A percentile compares a stretch with the other conserved stretches of the same genome.
phyloP scores from a whole-genome alignment of 192 early-diverging fungal genomes.

The Chytriomyces sp. region DNA sequence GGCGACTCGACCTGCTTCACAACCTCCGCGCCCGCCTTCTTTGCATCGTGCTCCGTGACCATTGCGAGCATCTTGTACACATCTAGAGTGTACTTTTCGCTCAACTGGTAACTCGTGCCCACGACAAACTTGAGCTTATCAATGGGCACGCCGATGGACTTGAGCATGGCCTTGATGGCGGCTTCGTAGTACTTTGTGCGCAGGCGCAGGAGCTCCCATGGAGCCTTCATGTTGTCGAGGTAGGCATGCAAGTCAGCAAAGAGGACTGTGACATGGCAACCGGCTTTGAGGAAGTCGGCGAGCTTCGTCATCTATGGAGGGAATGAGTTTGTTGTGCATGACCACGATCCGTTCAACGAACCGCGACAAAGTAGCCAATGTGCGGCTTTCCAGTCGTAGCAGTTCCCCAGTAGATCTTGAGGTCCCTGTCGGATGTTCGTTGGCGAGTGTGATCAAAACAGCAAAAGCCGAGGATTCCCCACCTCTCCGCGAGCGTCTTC shows the following conservation, averaged over 20 bases:
- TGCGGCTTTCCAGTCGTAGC: slow-evolving; percentile 96
- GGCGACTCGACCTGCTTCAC: slow-evolving; percentile 94
- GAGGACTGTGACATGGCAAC: slow-evolving; percentile 85
- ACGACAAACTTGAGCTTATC: slow-evolving; percentile 90
- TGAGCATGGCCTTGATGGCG: slow-evolving; percentile 84
- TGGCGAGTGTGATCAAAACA: too few relatives aligned
- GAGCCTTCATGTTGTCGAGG: slow-evolving; percentile 98
- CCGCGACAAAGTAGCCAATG: slow-evolving; percentile 94
- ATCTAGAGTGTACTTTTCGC: slow-evolving; percentile 88
- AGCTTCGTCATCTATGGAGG: slow-evolving; percentile 80
- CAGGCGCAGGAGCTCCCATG: slow-evolving; percentile 82
- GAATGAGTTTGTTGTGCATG: not conserved
- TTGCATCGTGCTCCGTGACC: slow-evolving; percentile 93
- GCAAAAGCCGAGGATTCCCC: slow-evolving; percentile 40
- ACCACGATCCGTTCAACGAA: not conserved
- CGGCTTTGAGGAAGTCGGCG: slow-evolving; percentile 93
- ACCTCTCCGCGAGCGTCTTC: slow-evolving; percentile 78
- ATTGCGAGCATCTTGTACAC: slow-evolving; percentile 82
- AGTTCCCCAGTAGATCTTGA: slow-evolving; percentile 97
- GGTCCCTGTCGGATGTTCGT: slow-evolving; percentile 47
- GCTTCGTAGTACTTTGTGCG: slow-evolving; percentile 94
- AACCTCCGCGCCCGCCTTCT: slow-evolving; percentile 97
- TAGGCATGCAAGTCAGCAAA: slow-evolving; percentile 97
- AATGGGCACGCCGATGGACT: slow-evolving; percentile 91
- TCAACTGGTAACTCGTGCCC: slow-evolving; percentile 88